Base-by-base conservation (phyloP, 192 early-diverging fungal genomes). In the Coemansia asiatica region DNA sequence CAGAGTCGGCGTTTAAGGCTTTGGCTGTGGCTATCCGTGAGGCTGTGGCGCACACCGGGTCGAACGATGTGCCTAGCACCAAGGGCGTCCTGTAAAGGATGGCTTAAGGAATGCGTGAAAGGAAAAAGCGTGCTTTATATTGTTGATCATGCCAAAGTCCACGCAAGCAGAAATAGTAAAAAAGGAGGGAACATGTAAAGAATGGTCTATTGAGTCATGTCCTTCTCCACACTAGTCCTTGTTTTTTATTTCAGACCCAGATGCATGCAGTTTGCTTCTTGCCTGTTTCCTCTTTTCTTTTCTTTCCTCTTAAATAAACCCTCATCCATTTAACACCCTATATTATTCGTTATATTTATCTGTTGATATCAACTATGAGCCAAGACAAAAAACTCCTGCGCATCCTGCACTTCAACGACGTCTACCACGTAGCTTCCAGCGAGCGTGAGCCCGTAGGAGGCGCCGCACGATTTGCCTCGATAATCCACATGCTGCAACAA, bases 1-100 rank as follows among this genome's bases (percentile, higher is more conserved):
- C 95, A 7, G 97, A 98, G 78, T 88, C 93, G 26, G 90, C 97
- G 6, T 99, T 99, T 86, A 99, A 99, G 82, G 94, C 96, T 0
- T 82, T 95, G 33, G 97, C 97, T n/a, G 87, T 98, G 21, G 97
- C 97, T 13, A 63, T 99, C 23, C 74, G 91, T 23, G 90, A 93
- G 64, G 97, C 97, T 2, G 81, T 92, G n/a, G 83, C 90, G 19
- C 84, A 83, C 47, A 95, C 94, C 10, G 95, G 97, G 2, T 84
- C 87, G 10, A 88, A 91, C 38, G 90, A 91, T 60, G 88, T 98
- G n/a, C 97, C 97, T 0, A 94, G 91, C 64, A 98, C 96, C 9
- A 99, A 99, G 83, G 97, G 97, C 23, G 87, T 89, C 19, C 84
- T 93, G 49, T 90, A n/a, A n/a, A n/a, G n/a, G n/a, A n/a, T n/a